Percentiles rank a stretch among this genome's conserved stretches.
These are phyloP conservation scores for Cadophora sp. DNA, from an alignment of 2,329 filamentous ascomycete species.

Conservation along the genomic window DNA sequence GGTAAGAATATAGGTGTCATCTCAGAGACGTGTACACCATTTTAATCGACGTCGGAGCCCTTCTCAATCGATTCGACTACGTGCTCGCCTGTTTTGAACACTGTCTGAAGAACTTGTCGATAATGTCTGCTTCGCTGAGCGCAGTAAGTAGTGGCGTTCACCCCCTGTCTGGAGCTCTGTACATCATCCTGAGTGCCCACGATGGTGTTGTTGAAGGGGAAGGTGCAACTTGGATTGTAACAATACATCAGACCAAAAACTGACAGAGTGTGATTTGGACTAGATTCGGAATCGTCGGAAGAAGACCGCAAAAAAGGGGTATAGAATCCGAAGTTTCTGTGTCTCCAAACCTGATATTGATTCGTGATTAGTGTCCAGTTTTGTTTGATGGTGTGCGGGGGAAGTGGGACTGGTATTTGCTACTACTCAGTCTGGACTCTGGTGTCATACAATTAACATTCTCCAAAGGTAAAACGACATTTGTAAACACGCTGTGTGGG, in stretches of 20 bases:
- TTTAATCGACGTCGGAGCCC: neutral
- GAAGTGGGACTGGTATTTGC: constrained; percentile 8
- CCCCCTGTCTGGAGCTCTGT: neutral
- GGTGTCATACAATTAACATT: neutral
- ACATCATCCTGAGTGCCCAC: neutral
- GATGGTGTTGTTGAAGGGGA: neutral
- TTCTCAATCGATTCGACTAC: neutral
- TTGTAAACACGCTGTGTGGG: constrained; percentile 17
- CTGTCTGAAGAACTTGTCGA: neutral
- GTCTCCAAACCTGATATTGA: neutral
- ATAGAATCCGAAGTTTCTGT: neutral
- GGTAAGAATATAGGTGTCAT: neutral
- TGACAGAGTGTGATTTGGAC: neutral
- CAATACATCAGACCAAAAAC: neutral
- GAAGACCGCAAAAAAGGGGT: constrained; percentile 18
- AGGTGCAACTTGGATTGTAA: neutral
- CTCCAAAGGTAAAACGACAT: constrained; percentile 7
- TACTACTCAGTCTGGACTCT: neutral
- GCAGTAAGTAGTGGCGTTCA: constrained; percentile 2
- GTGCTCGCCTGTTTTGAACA: neutral
- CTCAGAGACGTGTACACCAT: neutral
- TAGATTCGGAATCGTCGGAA: constrained; percentile 17
- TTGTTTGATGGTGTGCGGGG: constrained; percentile 19
- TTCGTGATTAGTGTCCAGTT: constrained; percentile 12
- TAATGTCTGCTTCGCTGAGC: constrained; percentile 12